A percentile compares a stretch with the other conserved stretches of the same genome.
These are phyloP conservation scores for Kwoniella pini DNA, from an alignment of 768 basidiomycete species.

Conservation along the genomic window DNA sequence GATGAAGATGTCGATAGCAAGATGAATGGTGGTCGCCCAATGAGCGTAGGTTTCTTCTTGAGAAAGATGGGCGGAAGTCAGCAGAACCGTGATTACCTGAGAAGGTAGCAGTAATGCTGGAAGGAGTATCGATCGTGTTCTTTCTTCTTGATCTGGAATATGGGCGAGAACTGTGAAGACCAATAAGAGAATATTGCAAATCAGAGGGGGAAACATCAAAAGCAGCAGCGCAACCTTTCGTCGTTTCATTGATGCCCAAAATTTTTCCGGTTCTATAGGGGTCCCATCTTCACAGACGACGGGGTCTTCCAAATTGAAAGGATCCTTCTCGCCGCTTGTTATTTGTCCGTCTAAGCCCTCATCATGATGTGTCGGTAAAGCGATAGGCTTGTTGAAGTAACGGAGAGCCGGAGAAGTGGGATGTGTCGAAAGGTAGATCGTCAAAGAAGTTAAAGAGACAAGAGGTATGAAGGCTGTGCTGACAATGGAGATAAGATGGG, in stretches of 20 bases:
- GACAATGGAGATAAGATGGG: slow-evolving; percentile 19
- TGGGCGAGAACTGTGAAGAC: slow-evolving; percentile 24
- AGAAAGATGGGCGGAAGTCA: slow-evolving; percentile 61
- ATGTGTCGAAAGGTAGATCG: slow-evolving; percentile 38
- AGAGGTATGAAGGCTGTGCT: slow-evolving; percentile 35
- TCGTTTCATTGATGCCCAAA: slow-evolving; percentile 34
- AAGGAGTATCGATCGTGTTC: slow-evolving; percentile 21
- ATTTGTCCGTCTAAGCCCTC: slow-evolving; percentile 28
- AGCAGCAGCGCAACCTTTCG: slow-evolving; percentile 31
- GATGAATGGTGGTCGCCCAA: slow-evolving; percentile 63
- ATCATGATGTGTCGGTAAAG: slow-evolving; percentile 30
- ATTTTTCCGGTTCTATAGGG: slow-evolving; percentile 34
- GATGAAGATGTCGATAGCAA: slow-evolving; percentile 56
- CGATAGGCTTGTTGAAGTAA: slow-evolving; percentile 20
- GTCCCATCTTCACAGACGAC: slow-evolving; percentile 31
- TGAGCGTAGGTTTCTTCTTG: slow-evolving; percentile 57
- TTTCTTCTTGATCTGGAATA: slow-evolving; percentile 4
- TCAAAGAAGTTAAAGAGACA: slow-evolving; percentile 33
- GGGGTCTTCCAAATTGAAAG: slow-evolving; percentile 43
- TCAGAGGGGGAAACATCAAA: slow-evolving; percentile 28
- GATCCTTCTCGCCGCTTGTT: slow-evolving; percentile 35
- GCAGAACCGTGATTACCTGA: slow-evolving; percentile 51
- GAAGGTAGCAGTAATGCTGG: slow-evolving; percentile 38
- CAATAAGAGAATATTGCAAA: slow-evolving; percentile 33
- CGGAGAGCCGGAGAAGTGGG: slow-evolving; percentile 30